These are phyloP conservation scores for Ramularia endophylla DNA, from an alignment of 2,329 filamentous ascomycete species.

Conservation along the genomic window DNA sequence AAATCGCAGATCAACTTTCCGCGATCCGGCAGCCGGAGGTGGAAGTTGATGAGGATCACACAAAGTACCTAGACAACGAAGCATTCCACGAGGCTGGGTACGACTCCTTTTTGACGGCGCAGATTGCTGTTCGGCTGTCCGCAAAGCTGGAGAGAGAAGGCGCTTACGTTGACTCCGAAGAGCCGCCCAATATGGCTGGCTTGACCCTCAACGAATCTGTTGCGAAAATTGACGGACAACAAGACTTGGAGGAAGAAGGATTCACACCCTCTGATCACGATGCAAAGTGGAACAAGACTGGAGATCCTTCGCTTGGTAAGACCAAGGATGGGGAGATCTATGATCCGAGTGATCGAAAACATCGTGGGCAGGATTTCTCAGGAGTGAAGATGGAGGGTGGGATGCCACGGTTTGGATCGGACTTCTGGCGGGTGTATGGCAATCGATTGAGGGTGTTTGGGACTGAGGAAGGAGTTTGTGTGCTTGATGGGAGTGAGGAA, in stretches of 20 bases:
- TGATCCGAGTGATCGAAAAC: conserved; percentile 20
- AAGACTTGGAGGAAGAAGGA: conserved; percentile 6
- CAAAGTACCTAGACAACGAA: conserved; percentile 35
- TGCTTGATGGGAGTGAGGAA: conserved; percentile 15
- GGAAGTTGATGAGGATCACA: conserved; percentile 32
- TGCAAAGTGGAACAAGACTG: conserved; percentile 24
- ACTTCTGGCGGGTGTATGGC: conserved; percentile 54
- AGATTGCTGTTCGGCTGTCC: conserved; percentile 52
- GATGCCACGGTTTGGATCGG: conserved; percentile 47
- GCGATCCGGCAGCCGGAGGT: conserved; percentile 37
- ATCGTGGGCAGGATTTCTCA: conserved; percentile 8
- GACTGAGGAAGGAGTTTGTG: conserved; percentile 48
- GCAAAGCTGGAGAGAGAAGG: conserved; percentile 44
- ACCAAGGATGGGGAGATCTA: conserved; percentile 20
- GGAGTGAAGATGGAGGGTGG: conserved; percentile 30
- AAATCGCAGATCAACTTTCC: conserved; percentile 42
- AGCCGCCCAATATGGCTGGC: conserved; percentile 10
- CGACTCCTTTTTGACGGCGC: conserved; percentile 56
- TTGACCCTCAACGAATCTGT: conserved; percentile 10
- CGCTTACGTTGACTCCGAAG: conserved; percentile 24
- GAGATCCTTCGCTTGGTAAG: conserved; percentile 23
- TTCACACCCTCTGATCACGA: conserved; percentile 26
- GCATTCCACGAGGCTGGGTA: conserved; percentile 57
- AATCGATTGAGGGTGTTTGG: conserved; percentile 58
- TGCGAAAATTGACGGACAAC: not conserved